Percentiles rank a stretch among this genome's conserved stretches.
Evolutionary conservation across 176 grass and related monocot genomes (phyloP).

Genomic region (Bonia amplexicaulis): DNA sequence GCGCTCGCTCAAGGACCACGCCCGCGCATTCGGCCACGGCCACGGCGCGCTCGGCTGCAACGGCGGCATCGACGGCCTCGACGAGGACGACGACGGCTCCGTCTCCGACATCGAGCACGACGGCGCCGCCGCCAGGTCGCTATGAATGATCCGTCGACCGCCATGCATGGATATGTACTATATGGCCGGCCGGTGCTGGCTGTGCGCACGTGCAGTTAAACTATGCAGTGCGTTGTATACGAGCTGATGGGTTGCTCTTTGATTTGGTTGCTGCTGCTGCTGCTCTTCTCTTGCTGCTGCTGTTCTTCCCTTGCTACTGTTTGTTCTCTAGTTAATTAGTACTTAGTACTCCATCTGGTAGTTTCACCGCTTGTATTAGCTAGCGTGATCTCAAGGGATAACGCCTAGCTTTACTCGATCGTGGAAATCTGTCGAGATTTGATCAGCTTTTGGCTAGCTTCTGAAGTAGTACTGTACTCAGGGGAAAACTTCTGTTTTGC

Average conservation of each 20-base stretch:
- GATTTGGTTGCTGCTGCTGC: neutral
- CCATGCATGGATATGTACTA: neutral
- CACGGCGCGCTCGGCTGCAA: constrained; percentile 37
- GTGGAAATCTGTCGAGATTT: neutral
- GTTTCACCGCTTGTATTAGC: neutral
- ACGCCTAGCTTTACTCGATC: neutral
- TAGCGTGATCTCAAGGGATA: constrained; percentile 8
- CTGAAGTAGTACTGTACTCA: neutral
- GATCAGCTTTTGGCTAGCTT: neutral
- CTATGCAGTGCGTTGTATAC: neutral
- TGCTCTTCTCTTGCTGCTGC: neutral
- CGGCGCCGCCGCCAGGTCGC: neutral
- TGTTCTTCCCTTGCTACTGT: neutral
- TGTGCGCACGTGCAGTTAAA: neutral
- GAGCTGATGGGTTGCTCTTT: neutral
- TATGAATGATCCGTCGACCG: neutral
- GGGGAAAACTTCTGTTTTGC: too few species aligned
- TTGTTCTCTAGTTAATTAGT: neutral
- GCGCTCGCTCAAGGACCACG: constrained; percentile 78
- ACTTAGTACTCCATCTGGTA: neutral
- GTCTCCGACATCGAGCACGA: constrained; percentile 51
- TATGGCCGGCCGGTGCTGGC: neutral
- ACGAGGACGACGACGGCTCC: constrained; percentile 46
- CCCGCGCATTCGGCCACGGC: constrained; percentile 56
- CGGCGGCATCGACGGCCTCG: neutral